phyloP scores from a whole-genome alignment of 371 early-diverging fungal genomes.

The Mucor mucedo region DNA sequence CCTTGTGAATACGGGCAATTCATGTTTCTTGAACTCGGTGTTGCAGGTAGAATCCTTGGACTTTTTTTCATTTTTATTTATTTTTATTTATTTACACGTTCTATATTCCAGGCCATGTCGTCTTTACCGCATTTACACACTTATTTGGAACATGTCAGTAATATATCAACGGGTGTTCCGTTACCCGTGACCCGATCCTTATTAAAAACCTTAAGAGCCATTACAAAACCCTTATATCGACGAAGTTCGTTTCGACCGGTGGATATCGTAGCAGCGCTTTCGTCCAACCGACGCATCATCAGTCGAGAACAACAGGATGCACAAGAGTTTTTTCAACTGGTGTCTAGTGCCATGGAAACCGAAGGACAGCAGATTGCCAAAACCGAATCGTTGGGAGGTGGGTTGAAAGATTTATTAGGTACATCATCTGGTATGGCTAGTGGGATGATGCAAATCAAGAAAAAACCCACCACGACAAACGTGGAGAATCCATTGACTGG shows the following conservation, averaged over 20 bases:
- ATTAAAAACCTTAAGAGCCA: slow-evolving; percentile 34
- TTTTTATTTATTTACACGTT: not conserved
- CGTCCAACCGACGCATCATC: slow-evolving; percentile 50
- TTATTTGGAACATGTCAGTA: slow-evolving; percentile 35
- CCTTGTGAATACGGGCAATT: slow-evolving; percentile 85
- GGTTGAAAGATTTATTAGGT: slow-evolving; percentile 25
- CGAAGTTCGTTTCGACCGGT: slow-evolving; percentile 41
- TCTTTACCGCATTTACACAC: slow-evolving; percentile 43
- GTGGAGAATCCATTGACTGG: slow-evolving; percentile 63
- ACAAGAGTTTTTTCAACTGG: slow-evolving; percentile 88
- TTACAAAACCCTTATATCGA: slow-evolving; percentile 34
- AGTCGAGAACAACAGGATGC: slow-evolving; percentile 90
- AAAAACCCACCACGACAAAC: not conserved
- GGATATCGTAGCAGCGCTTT: slow-evolving; percentile 42
- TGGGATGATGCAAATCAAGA: not conserved
- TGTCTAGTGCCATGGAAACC: slow-evolving; percentile 73
- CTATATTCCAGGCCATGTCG: slow-evolving; percentile 37
- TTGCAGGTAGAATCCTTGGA: slow-evolving; percentile 62
- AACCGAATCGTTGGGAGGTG: slow-evolving; percentile 16
- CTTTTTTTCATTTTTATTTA: too few species aligned
- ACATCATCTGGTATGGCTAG: not conserved
- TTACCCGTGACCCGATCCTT: slow-evolving; percentile 48
- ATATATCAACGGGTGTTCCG: slow-evolving; percentile 17
- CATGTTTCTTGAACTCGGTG: slow-evolving; percentile 90
- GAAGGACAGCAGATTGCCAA: slow-evolving; percentile 50